These are phyloP conservation scores for Flaveria robusta DNA, from an alignment of 129 eudicot species.

Conservation along the genomic window DNA sequence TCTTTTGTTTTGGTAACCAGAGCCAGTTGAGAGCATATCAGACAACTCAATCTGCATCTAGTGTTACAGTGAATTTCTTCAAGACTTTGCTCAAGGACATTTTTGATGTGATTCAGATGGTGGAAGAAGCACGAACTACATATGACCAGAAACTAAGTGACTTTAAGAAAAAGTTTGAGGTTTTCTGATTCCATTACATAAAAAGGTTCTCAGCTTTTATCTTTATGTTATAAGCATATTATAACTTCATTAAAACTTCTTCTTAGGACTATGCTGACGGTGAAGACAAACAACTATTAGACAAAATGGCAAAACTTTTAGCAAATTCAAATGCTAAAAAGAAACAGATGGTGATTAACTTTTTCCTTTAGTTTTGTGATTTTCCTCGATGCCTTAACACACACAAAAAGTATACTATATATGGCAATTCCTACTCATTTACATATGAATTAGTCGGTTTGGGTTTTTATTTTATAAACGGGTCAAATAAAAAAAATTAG, in stretches of 20 bases:
- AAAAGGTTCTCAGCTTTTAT: neutral
- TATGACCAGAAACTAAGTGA: conserved; percentile 43
- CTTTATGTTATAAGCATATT: neutral
- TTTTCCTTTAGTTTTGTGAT: neutral
- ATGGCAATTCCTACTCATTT: neutral
- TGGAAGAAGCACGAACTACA: conserved; percentile 51
- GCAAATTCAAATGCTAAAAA: conserved; percentile 63
- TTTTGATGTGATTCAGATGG: conserved; percentile 38
- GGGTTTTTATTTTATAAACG: neutral
- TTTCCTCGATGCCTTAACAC: neutral
- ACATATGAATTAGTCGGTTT: neutral
- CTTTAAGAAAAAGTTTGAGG: conserved; percentile 57
- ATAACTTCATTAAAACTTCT: neutral
- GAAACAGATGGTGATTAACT: conserved; percentile 52
- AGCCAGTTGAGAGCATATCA: conserved; percentile 49
- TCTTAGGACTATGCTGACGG: conserved; percentile 49
- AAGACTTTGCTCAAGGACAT: conserved; percentile 43
- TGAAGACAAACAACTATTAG: conserved; percentile 58
- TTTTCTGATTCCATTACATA: conserved; percentile 11
- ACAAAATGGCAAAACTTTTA: conserved; percentile 62
- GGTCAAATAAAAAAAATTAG: neutral
- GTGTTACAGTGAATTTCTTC: conserved; percentile 42
- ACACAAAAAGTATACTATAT: neutral
- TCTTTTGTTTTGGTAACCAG: conserved; percentile 32
- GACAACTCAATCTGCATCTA: conserved; percentile 52